Evolutionary conservation across 2,329 filamentous ascomycete genomes (phyloP).

Genomic region (Colletotrichum orchidophilum): DNA sequence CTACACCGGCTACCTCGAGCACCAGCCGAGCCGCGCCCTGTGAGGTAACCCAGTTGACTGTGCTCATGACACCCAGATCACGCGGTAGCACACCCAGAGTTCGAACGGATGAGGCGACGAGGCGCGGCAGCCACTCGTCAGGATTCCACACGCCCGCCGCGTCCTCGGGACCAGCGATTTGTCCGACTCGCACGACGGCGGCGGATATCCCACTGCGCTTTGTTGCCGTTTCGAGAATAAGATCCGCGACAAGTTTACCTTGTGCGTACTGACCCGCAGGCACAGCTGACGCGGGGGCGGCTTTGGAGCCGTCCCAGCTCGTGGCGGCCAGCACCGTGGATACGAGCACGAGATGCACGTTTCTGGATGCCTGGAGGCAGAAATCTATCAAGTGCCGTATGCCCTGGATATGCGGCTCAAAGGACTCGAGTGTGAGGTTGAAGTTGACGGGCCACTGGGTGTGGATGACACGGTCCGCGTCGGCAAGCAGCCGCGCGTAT

Average conservation of each 20-base stretch:
- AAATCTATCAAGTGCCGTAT: slow-evolving; percentile 56
- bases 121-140: slow-evolving; percentile 29
- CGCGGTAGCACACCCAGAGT: slow-evolving; percentile 55
- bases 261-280: slow-evolving; percentile 7
- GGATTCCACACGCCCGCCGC: slow-evolving; percentile 7
- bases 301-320: slow-evolving; percentile 23
- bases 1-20: slow-evolving; percentile 53
- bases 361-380: slow-evolving; percentile 25
- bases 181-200: slow-evolving; percentile 4
- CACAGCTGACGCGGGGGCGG: no score
- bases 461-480: slow-evolving; percentile 51
- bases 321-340: not conserved
- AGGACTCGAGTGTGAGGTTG: slow-evolving; percentile 57
- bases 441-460: slow-evolving; percentile 62
- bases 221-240: not conserved
- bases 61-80: slow-evolving; percentile 51
- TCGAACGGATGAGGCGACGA: slow-evolving; percentile 43
- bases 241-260: not conserved
- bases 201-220: not conserved
- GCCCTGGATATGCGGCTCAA: slow-evolving; percentile 58
- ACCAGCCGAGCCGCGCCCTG: slow-evolving; percentile 56
- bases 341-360: not conserved
- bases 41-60: slow-evolving; percentile 64
- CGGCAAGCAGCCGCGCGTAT: slow-evolving; percentile 46
- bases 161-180: slow-evolving; percentile 28